Conservation (phyloP, 306 rosid species). For the Astragalus membranaceus region DNA sequence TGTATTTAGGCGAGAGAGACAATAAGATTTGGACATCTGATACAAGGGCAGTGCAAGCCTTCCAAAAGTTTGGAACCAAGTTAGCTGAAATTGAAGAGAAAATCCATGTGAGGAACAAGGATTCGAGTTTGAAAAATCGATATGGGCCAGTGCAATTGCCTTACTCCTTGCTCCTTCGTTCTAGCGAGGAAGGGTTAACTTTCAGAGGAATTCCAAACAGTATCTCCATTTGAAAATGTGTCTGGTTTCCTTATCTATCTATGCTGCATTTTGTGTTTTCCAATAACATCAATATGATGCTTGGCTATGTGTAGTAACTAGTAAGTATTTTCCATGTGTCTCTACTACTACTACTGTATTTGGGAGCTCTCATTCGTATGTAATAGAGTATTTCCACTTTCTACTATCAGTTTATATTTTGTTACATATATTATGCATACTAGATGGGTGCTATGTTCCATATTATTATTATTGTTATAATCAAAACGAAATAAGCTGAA, state of each 20-base stretch:
- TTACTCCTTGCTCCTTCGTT: slow-evolving; percentile 53
- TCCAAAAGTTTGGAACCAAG: slow-evolving; percentile 8
- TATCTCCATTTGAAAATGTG: slow-evolving; percentile 33
- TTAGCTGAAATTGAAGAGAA: slow-evolving; percentile 14
- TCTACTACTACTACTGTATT: background rate
- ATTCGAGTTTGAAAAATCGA: slow-evolving; percentile 33
- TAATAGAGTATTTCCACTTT: background rate
- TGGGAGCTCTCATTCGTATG: background rate
- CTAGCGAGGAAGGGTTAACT: slow-evolving; percentile 50
- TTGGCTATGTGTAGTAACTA: background rate
- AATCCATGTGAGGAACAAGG: slow-evolving; percentile 26
- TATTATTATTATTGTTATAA: no score
- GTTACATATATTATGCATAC: background rate
- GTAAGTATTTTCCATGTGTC: background rate
- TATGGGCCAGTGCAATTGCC: slow-evolving; percentile 54
- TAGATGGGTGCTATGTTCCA: no score
- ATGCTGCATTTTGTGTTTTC: background rate
- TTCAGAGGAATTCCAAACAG: slow-evolving; percentile 69
- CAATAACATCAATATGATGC: background rate
- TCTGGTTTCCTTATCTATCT: background rate
- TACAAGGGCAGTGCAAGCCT: slow-evolving; percentile 1
- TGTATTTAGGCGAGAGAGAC: slow-evolving; percentile 39
- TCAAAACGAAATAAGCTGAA: no score
- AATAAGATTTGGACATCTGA: slow-evolving; percentile 10
- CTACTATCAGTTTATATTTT: background rate